phyloP scores from a whole-genome alignment of 305 asterid genomes.

The Fraxinus dipetala region DNA sequence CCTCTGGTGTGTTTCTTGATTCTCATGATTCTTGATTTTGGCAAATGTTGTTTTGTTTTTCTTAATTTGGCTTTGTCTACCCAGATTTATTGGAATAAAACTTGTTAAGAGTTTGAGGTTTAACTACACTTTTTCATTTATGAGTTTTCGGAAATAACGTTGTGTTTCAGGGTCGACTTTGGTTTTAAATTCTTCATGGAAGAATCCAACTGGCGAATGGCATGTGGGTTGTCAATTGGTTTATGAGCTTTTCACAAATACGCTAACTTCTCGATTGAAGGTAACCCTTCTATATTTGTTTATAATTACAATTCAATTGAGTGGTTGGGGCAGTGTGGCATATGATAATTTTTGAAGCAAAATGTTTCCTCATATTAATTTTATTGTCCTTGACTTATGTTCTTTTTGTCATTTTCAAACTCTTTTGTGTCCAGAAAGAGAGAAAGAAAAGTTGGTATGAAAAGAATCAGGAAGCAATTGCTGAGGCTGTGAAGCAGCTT shows the following conservation, averaged over 20 bases:
- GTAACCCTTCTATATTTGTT: slow-evolving; percentile 33
- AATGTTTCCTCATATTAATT: slow-evolving; percentile 15
- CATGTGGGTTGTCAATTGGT: slow-evolving; percentile 85
- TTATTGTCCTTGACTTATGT: slow-evolving; percentile 13
- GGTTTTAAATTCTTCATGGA: slow-evolving; percentile 74
- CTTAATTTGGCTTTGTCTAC: neutral
- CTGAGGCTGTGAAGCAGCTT: slow-evolving; percentile 84
- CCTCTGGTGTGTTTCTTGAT: slow-evolving; percentile 60
- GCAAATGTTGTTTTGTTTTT: slow-evolving; percentile 9
- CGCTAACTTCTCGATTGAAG: slow-evolving; percentile 76
- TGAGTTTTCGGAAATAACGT: slow-evolving; percentile 8
- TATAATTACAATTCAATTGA: slow-evolving; percentile 1
- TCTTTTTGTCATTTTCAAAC: slow-evolving; percentile 19
- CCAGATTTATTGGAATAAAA: neutral
- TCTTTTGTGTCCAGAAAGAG: slow-evolving; percentile 69
- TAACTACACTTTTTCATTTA: slow-evolving; percentile 18
- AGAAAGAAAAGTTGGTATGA: slow-evolving; percentile 85
- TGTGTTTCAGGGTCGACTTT: slow-evolving; percentile 44
- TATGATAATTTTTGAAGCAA: slow-evolving; percentile 14
- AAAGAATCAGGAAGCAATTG: slow-evolving; percentile 82
- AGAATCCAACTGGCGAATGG: slow-evolving; percentile 93
- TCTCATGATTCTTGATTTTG: slow-evolving; percentile 8
- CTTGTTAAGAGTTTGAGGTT: neutral
- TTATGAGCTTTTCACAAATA: slow-evolving; percentile 76
- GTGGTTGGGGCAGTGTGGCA: slow-evolving; percentile 16